Percentiles rank a stretch among this genome's conserved stretches.
phyloP scores from a whole-genome alignment of 2,329 filamentous ascomycete genomes.

The Cryphonectria japonica region DNA sequence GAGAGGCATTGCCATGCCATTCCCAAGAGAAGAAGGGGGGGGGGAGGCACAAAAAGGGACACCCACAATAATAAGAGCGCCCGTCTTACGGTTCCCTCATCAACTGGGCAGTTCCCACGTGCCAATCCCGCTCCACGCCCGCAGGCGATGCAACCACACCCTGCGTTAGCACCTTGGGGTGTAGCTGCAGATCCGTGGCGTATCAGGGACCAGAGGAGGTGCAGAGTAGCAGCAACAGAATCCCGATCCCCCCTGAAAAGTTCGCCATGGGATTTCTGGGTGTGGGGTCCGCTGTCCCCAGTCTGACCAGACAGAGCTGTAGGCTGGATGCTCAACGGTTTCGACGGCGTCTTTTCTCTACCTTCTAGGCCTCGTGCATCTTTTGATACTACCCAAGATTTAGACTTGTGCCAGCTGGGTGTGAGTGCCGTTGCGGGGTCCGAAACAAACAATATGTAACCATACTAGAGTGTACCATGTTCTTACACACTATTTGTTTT shows the following conservation, averaged over 20 bases:
- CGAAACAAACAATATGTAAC: too few species aligned
- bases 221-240: not conserved
- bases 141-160: constrained; percentile 9
- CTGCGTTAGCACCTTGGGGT: not conserved
- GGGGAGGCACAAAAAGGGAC: not conserved
- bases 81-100: not conserved
- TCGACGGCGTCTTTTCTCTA: not conserved
- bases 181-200: constrained; percentile 10
- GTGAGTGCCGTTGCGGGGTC: not conserved
- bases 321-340: not conserved
- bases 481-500: not conserved
- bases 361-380: not conserved
- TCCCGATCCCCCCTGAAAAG: constrained; percentile 8
- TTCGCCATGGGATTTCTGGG: constrained; percentile 1
- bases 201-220: not conserved
- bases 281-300: constrained; percentile 1
- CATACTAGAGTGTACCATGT: too few species aligned
- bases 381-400: not conserved
- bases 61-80: constrained; percentile 2
- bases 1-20: not conserved
- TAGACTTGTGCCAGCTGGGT: too few species aligned
- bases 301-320: not conserved
- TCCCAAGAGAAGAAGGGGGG: not conserved
- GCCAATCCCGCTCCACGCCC: not conserved
- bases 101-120: not conserved